Evolutionary conservation across 1,284 basidiomycete genomes (phyloP), one percentile per base, ranked within the genome.

Genomic region (Chondrostereum purpureum): DNA sequence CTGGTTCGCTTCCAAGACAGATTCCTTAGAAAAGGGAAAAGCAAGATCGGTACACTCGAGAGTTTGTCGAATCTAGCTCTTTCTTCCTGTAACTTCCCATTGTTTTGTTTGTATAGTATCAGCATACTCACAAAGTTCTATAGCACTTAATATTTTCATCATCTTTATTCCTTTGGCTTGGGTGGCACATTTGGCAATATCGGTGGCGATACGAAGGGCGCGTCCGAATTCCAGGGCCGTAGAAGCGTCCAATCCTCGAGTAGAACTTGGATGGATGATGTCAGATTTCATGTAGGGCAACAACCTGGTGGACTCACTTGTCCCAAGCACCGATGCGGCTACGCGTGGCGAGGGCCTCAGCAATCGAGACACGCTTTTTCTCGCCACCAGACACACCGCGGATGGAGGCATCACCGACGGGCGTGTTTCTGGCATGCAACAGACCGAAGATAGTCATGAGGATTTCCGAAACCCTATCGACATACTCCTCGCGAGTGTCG

Each of bases 151-250:
- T 52, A 14, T 75, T 0, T 66, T 85, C 22, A 53, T 84, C n/a
- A 16, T 84, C 1, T 69, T 79, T 53, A 68, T 84, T 6, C 82
- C 83, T 0, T 50, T 84, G 23, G 77, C 81, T 5, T 87, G 82
- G 82, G 68, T 64, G 1, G 67, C 73, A 0, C 77, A 83, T 83
- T 77, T 44, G 45, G 43, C 5, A 53, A 53, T 44, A 40, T 44
- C 17, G 22, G 48, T 34, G 46, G 46, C 11, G 44, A 50, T 21
- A n/a, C 49, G 33, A 16, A 50, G 22, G 6, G 49, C 43, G 18
- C 38, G 36, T 17, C 43, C 43, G 16, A 48, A 50, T 34, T 50
- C 49, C 2, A 50, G 34, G 10, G 49, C 49, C 3, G 46, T 50
- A 10, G 46, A 31, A 19, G 23, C 33, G 33, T 48, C 49, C 24